These are phyloP conservation scores for Leucoagaricus sp. DNA, from an alignment of 1,284 basidiomycete species.

Conservation along the genomic window DNA sequence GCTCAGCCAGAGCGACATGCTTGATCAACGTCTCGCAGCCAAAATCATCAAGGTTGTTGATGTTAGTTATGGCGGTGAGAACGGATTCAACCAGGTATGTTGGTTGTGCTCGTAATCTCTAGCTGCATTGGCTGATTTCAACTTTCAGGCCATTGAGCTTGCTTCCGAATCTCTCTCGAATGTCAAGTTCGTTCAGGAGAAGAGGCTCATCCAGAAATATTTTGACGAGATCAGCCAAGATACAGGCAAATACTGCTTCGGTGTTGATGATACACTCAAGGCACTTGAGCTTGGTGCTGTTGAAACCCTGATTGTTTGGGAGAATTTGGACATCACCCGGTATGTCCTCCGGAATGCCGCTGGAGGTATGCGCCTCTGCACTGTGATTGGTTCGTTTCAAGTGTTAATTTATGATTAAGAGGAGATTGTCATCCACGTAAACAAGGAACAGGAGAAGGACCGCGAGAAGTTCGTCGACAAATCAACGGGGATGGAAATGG, in stretches of 20 bases:
- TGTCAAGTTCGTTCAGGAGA: constrained; percentile 99
- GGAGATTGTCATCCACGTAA: constrained; percentile 79
- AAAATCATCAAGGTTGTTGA: constrained; percentile 98
- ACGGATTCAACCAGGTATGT: constrained; percentile 95
- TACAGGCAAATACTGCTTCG: constrained; percentile 97
- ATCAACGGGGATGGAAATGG: constrained; percentile 95
- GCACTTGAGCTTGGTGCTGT: constrained; percentile 96
- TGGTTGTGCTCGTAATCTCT: not conserved
- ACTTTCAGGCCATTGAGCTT: constrained; percentile 88
- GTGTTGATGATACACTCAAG: constrained; percentile 96
- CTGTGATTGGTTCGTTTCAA: too few relatives aligned
- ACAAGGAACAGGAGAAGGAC: constrained; percentile 86
- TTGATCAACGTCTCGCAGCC: constrained; percentile 84
- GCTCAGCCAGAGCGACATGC: constrained; percentile 95
- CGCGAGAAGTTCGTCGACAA: constrained; percentile 95
- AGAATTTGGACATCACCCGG: constrained; percentile 89
- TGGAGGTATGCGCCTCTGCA: constrained; percentile 65
- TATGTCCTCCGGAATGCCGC: constrained; percentile 88
- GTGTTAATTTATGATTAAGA: constrained; percentile 44
- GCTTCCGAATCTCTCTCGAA: constrained; percentile 95
- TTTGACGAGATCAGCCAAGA: constrained; percentile 99
- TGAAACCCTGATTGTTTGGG: constrained; percentile 98
- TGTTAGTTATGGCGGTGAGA: constrained; percentile 98
- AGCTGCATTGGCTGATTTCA: not conserved
- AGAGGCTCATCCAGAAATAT: constrained; percentile 95